Conservation (phyloP, 2,329 filamentous ascomycete species). For the Phaeoacremonium minimum region DNA sequence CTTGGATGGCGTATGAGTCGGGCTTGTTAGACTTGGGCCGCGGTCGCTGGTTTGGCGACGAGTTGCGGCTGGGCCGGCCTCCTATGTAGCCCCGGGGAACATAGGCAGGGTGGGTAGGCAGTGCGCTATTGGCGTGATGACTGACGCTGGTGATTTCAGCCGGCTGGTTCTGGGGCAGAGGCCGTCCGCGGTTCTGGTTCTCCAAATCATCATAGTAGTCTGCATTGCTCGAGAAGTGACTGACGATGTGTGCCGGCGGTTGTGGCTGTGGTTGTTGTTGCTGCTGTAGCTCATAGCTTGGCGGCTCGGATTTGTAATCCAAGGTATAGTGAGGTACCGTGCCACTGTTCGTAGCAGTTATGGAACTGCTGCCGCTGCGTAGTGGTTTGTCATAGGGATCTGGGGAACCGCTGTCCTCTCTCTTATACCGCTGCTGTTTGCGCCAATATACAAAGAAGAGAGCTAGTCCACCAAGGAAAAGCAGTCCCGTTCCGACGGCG, state of each 20-base stretch:
- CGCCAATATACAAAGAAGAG: conserved; percentile 46
- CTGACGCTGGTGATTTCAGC: conserved; percentile 1
- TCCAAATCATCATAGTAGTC: conserved; percentile 36
- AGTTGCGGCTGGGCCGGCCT: conserved; percentile 9
- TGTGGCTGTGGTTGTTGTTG: no score
- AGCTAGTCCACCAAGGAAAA: conserved; percentile 33
- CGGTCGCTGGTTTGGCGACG: not conserved
- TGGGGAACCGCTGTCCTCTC: conserved; percentile 19
- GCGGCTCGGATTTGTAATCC: conserved; percentile 21
- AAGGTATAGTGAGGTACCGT: conserved; percentile 22
- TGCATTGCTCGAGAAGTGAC: conserved; percentile 21
- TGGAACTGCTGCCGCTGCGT: conserved; percentile 2
- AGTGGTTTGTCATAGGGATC: no score
- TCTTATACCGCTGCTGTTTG: conserved; percentile 29
- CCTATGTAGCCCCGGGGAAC: conserved; percentile 29
- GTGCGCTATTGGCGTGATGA: conserved; percentile 15
- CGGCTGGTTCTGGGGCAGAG: not conserved
- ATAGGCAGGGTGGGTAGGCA: conserved; percentile 47
- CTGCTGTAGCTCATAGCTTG: conserved; percentile 1
- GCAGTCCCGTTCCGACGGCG: conserved; percentile 36
- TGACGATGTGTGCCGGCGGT: conserved; percentile 12
- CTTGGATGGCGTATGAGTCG: conserved; percentile 26
- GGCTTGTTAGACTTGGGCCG: conserved; percentile 9
- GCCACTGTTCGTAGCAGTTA: conserved; percentile 8
- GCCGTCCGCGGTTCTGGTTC: conserved; percentile 11